A percentile compares a stretch with the other conserved stretches of the same genome.
These are phyloP conservation scores for Calvatia gigantea DNA, from an alignment of 768 basidiomycete genomes.

Conservation along the genomic window DNA sequence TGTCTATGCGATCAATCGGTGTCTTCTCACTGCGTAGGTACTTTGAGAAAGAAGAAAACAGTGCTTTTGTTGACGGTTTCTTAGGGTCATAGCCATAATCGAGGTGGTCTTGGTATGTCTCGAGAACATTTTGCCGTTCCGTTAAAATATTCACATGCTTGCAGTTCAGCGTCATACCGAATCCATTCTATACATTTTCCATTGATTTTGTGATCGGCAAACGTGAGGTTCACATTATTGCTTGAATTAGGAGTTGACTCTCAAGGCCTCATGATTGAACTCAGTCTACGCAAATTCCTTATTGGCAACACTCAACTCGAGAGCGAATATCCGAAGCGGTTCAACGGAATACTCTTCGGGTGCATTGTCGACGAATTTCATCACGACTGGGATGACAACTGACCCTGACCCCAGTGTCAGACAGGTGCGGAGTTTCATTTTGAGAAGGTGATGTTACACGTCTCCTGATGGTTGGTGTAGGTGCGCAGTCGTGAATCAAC, in stretches of 20 bases:
- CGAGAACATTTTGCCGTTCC: neutral
- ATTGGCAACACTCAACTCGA: constrained; percentile 42
- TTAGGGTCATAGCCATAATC: constrained; percentile 34
- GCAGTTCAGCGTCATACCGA: constrained; percentile 37
- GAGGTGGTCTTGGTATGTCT: constrained; percentile 33
- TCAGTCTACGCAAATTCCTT: constrained; percentile 46
- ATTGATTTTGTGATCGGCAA: constrained; percentile 53
- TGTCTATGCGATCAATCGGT: constrained; percentile 47
- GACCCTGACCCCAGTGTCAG: constrained; percentile 20
- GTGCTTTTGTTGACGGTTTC: neutral
- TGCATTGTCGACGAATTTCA: constrained; percentile 32
- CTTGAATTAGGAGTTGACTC: neutral
- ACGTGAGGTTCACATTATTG: constrained; percentile 21
- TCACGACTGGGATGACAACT: constrained; percentile 22
- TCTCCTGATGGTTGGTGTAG: constrained; percentile 9
- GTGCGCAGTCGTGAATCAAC: constrained; percentile 8
- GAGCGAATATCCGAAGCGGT: constrained; percentile 27
- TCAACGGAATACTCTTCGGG: constrained; percentile 19
- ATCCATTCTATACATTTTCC: constrained; percentile 43
- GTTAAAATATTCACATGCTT: neutral
- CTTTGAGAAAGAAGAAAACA: neutral
- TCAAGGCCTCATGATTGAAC: neutral
- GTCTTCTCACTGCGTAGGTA: constrained; percentile 48
- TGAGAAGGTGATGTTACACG: neutral
- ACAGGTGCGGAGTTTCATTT: constrained; percentile 14